A percentile compares a stretch with the other conserved stretches of the same genome.
Conservation (phyloP, 2,329 filamentous ascomycete species). For the Pseudopithomyces maydicus region DNA sequence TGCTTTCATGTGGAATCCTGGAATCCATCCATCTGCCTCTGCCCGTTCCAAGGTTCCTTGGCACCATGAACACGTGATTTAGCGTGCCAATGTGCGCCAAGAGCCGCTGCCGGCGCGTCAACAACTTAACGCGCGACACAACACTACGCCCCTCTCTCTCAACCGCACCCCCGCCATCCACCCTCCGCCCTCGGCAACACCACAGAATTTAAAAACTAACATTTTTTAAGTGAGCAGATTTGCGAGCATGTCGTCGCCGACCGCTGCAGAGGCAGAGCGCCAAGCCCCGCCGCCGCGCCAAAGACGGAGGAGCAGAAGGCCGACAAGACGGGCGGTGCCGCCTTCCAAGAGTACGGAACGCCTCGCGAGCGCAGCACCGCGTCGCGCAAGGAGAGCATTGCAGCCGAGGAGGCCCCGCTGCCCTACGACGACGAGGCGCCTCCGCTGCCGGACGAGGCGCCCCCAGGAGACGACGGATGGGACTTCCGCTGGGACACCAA, state of each 20-base stretch:
- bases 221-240: no score
- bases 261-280: no score
- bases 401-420: slow-evolving; percentile 25
- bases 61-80: neutral
- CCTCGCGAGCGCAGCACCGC: neutral
- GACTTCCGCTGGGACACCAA: slow-evolving; percentile 75
- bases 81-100: neutral
- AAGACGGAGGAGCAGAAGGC: neutral
- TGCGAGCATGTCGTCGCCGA: no score
- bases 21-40: no score
- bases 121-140: no score
- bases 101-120: no score
- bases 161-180: neutral
- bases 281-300: slow-evolving; percentile 10
- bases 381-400: slow-evolving; percentile 13
- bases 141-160: neutral
- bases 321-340: neutral
- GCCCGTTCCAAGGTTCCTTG: no score
- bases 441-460: slow-evolving; percentile 57
- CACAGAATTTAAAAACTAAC: no score
- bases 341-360: slow-evolving; percentile 2
- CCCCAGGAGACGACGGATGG: slow-evolving; percentile 72
- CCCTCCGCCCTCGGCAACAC: slow-evolving; percentile 1
- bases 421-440: slow-evolving; percentile 37
- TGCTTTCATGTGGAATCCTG: no score